These are phyloP conservation scores for Trifolium repens DNA, from an alignment of 306 rosid genomes.

Conservation along the genomic window DNA sequence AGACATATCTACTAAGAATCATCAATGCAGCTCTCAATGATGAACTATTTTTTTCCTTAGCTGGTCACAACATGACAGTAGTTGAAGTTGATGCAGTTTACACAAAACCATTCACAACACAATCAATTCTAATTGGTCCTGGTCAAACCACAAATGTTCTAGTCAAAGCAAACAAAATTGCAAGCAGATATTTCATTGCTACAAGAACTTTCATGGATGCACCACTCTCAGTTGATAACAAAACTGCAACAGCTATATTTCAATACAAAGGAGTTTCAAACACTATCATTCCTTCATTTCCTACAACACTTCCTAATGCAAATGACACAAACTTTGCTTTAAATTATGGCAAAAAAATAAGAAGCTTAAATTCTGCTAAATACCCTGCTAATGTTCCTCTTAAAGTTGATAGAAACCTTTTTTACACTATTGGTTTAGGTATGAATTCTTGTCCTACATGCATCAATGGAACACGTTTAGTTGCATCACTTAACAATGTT, in stretches of 20 bases:
- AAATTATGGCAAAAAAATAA: conserved; percentile 58
- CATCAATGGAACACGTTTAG: conserved; percentile 70
- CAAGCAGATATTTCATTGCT: conserved; percentile 73
- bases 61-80: conserved; percentile 78
- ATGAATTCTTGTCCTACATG: conserved; percentile 67
- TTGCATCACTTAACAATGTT: conserved; percentile 82
- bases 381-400: conserved; percentile 84
- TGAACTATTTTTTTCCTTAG: conserved; percentile 77
- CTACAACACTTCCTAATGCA: conserved; percentile 55
- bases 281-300: conserved; percentile 71
- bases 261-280: conserved; percentile 76
- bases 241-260: conserved; percentile 78
- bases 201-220: conserved; percentile 76
- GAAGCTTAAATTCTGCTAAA: conserved; percentile 61
- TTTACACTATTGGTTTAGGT: conserved; percentile 77
- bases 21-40: conserved; percentile 56
- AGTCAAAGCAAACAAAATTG: conserved; percentile 64
- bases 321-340: conserved; percentile 69
- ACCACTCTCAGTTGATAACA: conserved; percentile 69
- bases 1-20: conserved; percentile 75
- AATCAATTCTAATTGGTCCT: conserved; percentile 72
- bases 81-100: conserved; percentile 94
- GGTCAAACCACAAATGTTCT: conserved; percentile 91
- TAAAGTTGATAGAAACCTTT: conserved; percentile 70
- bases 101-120: conserved; percentile 78